These are phyloP conservation scores for Penicillium occitanis DNA, from an alignment of 2,329 filamentous ascomycete species.

Conservation along the genomic window DNA sequence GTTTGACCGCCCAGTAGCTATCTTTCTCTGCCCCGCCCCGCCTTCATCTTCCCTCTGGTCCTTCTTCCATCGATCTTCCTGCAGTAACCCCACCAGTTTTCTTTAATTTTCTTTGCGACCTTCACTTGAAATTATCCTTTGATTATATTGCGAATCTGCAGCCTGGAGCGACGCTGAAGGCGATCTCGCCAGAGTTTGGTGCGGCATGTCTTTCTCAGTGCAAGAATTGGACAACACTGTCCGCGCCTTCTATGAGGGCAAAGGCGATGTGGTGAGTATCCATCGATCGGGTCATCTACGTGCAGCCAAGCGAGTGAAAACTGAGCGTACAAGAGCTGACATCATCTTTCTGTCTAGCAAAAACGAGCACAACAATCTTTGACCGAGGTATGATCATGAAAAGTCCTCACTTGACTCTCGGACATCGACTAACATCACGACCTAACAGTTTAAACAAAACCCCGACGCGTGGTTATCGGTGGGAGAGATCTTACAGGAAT, in stretches of 20 bases:
- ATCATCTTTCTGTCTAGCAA: constrained; percentile 62
- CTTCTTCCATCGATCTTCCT: constrained; percentile 19
- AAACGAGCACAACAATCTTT: constrained; percentile 90
- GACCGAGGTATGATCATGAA: constrained; percentile 70
- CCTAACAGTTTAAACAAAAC: constrained; percentile 89
- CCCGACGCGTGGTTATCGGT: constrained; percentile 97
- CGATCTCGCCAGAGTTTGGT: constrained; percentile 34
- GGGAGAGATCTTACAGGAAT: constrained; percentile 92
- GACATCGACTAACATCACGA: constrained; percentile 24
- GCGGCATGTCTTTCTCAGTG: constrained; percentile 68
- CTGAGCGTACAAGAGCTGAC: constrained; percentile 3
- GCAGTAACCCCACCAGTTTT: constrained; percentile 15
- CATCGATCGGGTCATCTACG: constrained; percentile 23
- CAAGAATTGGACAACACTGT: constrained; percentile 95
- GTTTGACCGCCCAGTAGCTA: constrained; percentile 22
- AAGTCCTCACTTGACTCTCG: constrained; percentile 9
- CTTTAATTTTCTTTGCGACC: constrained; percentile 7
- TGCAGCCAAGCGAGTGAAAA: neutral
- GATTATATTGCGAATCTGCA: constrained; percentile 23
- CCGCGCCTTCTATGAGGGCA: constrained; percentile 95
- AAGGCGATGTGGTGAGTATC: constrained; percentile 77
- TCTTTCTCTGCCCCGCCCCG: constrained; percentile 21
- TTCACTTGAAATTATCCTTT: constrained; percentile 12
- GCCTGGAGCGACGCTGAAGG: constrained; percentile 27
- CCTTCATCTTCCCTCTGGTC: constrained; percentile 19